These are phyloP conservation scores for Musa troglodytarum DNA, from an alignment of 176 grass and related monocot species.

Conservation along the genomic window DNA sequence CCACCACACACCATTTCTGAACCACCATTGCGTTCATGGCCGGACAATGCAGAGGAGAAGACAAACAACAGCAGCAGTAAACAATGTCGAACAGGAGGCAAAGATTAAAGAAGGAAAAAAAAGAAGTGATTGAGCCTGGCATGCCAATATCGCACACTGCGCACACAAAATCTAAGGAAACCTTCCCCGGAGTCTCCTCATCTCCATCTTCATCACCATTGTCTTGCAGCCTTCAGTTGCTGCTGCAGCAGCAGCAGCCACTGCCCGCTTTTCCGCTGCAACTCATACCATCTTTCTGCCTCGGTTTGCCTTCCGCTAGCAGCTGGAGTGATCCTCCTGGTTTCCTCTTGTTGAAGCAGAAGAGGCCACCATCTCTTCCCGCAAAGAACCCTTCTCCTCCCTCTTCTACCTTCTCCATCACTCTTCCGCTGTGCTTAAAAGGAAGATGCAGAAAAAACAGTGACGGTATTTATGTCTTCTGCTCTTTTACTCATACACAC, in stretches of 20 bases:
- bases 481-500: neutral
- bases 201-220: neutral
- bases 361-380: neutral
- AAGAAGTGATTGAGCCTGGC: slow-evolving; percentile 71
- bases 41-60: neutral
- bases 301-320: neutral
- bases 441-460: neutral
- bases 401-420: neutral
- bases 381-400: neutral
- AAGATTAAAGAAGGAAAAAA: neutral
- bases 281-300: neutral
- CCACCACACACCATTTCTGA: no score
- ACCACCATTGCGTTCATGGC: neutral
- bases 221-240: neutral
- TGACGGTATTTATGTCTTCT: neutral
- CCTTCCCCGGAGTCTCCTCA: slow-evolving; percentile 17
- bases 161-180: slow-evolving; percentile 29
- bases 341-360: neutral
- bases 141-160: slow-evolving; percentile 60
- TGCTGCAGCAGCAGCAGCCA: neutral
- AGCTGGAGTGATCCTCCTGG: neutral
- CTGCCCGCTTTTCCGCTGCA: neutral
- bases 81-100: neutral
- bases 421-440: neutral
- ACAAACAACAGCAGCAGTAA: neutral